Evolutionary conservation across 169 alveolate genomes (phyloP).

Genomic region (Cryptosporidium sp.): DNA sequence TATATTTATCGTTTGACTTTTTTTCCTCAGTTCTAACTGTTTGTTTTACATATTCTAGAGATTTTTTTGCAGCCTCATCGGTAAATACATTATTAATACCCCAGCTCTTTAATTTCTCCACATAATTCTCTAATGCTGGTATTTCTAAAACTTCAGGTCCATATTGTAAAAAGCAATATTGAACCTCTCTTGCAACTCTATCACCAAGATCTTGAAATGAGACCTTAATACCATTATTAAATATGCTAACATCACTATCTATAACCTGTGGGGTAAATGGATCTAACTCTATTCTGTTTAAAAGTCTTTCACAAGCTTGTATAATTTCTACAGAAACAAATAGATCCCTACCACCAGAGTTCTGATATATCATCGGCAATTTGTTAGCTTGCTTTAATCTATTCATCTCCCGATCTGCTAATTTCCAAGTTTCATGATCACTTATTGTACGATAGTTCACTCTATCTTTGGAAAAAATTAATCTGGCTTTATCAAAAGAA

Average conservation of each 20-base stretch:
- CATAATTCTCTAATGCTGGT: constrained; percentile 55
- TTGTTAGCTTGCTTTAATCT: background rate
- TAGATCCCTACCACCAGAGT: constrained; percentile 27
- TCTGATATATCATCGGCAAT: constrained; percentile 13
- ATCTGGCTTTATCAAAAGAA: constrained; percentile 46
- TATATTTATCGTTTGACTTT: background rate
- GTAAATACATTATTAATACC: constrained; percentile 35
- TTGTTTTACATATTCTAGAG: constrained; percentile 1
- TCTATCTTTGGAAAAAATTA: constrained; percentile 17
- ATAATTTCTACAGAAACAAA: constrained; percentile 57
- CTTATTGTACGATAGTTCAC: background rate
- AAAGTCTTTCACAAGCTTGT: constrained; percentile 49
- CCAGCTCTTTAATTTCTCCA: constrained; percentile 15
- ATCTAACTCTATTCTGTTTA: constrained; percentile 58
- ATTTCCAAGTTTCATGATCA: constrained; percentile 20
- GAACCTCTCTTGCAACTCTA: constrained; percentile 69
- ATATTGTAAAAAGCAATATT: constrained; percentile 59
- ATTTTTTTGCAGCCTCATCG: constrained; percentile 26
- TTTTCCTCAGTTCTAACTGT: background rate
- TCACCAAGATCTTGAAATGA: background rate
- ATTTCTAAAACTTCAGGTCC: constrained; percentile 62
- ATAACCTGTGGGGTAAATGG: constrained; percentile 32
- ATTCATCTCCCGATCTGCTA: constrained; percentile 57
- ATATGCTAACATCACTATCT: constrained; percentile 22
- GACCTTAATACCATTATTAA: background rate